Evolutionary conservation across 345 rosid species (phyloP).

Genomic region (Hibiscus tridactylites): DNA sequence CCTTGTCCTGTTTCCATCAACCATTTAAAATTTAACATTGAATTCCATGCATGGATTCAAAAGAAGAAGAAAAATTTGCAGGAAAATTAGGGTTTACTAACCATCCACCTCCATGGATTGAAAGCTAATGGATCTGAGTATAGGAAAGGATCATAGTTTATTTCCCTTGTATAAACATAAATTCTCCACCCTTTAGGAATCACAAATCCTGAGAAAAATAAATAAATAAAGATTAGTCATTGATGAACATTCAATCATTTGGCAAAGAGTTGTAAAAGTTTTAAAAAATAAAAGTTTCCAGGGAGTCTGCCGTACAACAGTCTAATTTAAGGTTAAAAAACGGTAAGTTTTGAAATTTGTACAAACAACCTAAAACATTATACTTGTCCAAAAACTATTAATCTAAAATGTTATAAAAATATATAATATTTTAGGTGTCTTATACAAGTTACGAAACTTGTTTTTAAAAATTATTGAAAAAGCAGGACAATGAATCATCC

Average conservation of each 20-base stretch:
- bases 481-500: conserved; percentile 26
- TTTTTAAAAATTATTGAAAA: conserved; percentile 22
- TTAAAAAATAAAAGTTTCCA: background rate
- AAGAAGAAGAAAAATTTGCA: background rate
- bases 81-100: background rate
- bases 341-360: no score
- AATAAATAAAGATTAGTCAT: background rate
- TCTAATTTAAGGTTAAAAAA: no score
- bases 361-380: no score
- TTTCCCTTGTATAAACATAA: conserved; percentile 80
- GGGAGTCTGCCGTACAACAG: no score
- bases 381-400: no score
- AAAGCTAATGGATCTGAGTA: conserved; percentile 66
- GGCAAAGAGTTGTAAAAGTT: background rate
- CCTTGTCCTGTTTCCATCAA: background rate
- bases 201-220: conserved; percentile 43
- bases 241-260: background rate
- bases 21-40: background rate
- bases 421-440: no score
- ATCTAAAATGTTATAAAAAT: no score
- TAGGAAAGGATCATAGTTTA: conserved; percentile 51
- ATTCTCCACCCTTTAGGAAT: conserved; percentile 97
- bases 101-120: conserved; percentile 87
- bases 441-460: no score
- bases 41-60: background rate